Percentiles rank a stretch among this genome's conserved stretches.
Conservation (phyloP, 441 rosid species). For the Jatropha podagrica region DNA sequence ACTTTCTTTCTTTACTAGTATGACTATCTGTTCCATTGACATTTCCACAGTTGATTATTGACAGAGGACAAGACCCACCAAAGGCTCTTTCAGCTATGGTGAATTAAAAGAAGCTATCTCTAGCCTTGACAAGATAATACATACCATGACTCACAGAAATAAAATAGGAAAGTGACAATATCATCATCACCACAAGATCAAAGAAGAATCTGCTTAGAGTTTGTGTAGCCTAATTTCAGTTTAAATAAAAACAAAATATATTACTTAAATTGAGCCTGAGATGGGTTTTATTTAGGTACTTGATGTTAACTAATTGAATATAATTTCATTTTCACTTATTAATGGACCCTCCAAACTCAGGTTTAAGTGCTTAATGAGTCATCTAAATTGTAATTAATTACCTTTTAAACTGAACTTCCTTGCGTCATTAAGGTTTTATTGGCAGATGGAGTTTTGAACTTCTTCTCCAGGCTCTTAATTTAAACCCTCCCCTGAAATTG, state of each 20-base stretch:
- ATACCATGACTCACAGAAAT: neutral
- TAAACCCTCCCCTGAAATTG: conserved; percentile 28
- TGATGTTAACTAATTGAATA: conserved; percentile 25
- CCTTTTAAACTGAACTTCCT: conserved; percentile 45
- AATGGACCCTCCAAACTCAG: conserved; percentile 26
- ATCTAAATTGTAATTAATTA: conserved; percentile 27
- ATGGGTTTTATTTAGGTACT: conserved; percentile 32
- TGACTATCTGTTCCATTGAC: conserved; percentile 15
- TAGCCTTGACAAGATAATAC: neutral
- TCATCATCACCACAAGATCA: neutral
- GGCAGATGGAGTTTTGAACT: conserved; percentile 26
- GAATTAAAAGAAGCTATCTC: neutral
- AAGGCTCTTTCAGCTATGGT: neutral
- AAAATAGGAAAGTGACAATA: neutral
- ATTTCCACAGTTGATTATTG: conserved; percentile 7
- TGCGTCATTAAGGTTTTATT: conserved; percentile 31
- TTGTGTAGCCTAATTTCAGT: neutral
- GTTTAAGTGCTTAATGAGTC: conserved; percentile 44
- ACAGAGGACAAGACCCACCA: conserved; percentile 13
- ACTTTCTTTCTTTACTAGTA: neutral
- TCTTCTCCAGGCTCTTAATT: conserved; percentile 12
- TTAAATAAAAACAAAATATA: neutral
- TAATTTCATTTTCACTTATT: conserved; percentile 8
- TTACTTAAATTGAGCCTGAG: neutral
- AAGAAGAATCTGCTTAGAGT: neutral